phyloP scores from a whole-genome alignment of 805 yeast species.

The Yamadazyma akitaensis region DNA sequence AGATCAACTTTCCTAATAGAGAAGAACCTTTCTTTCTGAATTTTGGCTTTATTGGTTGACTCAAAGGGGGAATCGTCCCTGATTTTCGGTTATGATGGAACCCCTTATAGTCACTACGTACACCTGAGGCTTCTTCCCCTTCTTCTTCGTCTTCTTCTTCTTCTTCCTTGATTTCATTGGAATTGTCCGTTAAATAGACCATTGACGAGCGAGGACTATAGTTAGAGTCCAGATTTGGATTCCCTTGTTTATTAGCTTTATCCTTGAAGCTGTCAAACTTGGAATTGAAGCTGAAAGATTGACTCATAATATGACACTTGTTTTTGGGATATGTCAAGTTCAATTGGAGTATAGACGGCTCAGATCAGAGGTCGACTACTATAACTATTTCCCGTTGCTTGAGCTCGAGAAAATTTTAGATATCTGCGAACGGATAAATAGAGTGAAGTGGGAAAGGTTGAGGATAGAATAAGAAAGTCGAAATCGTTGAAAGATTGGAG shows the following conservation, averaged over 20 bases:
- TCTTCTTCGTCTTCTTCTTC: not conserved
- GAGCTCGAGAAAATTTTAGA: not conserved
- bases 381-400: not conserved
- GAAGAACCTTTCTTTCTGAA: constrained; percentile 37
- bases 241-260: not conserved
- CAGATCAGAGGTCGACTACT: not conserved
- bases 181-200: constrained; percentile 9
- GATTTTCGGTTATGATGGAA: constrained; percentile 35
- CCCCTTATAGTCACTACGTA: constrained; percentile 29
- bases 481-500: not conserved
- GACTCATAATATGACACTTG: constrained; percentile 2
- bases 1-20: constrained; percentile 38
- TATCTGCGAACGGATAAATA: not conserved
- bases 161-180: not conserved
- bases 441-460: not conserved
- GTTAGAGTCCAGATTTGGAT: constrained; percentile 3
- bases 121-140: not conserved
- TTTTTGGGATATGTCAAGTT: not conserved
- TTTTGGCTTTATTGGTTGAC: constrained; percentile 49
- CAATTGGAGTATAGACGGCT: not conserved
- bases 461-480: no score
- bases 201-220: constrained; percentile 24
- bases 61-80: constrained; percentile 43
- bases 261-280: constrained; percentile 9
- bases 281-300: constrained; percentile 9